Evolutionary conservation across 225 moss, liverwort and hornwort species (phyloP), one percentile per base, ranked within the genome.

Genomic region (Pseudoscleropodium purum): DNA sequence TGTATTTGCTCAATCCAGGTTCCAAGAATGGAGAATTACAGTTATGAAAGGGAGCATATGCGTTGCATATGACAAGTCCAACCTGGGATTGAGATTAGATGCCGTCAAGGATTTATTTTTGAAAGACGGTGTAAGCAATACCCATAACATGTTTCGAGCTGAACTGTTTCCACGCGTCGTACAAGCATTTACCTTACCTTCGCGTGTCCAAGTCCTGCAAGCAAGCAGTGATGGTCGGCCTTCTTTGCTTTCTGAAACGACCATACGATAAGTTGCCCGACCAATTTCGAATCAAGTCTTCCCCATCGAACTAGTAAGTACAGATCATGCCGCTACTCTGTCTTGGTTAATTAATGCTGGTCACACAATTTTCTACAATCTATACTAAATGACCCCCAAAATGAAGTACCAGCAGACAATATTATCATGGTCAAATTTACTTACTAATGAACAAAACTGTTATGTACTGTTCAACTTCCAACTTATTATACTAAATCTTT

Each of bases 11-110:
- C 85, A 33, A 69, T 84, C 88, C 86, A 49, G 19, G n/a, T 91
- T 87, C 33, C 3, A 0, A 7, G 10, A 1, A 9, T 91, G 88
- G 88, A 37, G 18, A 61, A 93, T 93, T 90, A 93, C 90, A 56
- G 87, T 90, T 18, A 90, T 80, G 90, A 57, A 93, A 82, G 93
- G 90, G 30, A 69, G 27, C 60, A 49, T 82, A 36, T 21, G 34
- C 15, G 65, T 90, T 69, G 90, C 61, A 27, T 81, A 90, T 57
- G 64, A 84, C 23, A 62, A 83, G 65, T 54, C 20, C 62, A n/a
- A 61, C 19, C n/a, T 37, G 77, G 59, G 30, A 29, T 33, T 52
- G 15, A 75, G 56, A 12, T 5, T 36, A 13, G 66, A 69, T 36
- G 6, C 10, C 76, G 27, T 79, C 5, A 34, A 26, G 64, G 34